phyloP scores from a whole-genome alignment of 495 filamentous ascomycete genomes.

The Hypomontagnella submonticulosa region DNA sequence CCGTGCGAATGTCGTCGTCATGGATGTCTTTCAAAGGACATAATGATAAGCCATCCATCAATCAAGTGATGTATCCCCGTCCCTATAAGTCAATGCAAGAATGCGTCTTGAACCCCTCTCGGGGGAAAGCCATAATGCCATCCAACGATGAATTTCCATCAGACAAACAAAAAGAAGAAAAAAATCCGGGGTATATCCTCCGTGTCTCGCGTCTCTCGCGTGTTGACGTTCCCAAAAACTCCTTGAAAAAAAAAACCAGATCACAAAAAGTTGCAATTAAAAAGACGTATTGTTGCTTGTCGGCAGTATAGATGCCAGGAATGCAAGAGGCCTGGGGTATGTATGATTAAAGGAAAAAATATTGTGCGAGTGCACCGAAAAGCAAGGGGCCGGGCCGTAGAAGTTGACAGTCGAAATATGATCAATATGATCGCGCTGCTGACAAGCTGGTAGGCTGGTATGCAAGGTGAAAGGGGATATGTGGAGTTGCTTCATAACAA shows the following conservation, averaged over 20 bases:
- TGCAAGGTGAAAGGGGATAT: conserved; percentile 4
- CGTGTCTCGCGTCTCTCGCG: conserved; percentile 38
- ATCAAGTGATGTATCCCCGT: conserved; percentile 19
- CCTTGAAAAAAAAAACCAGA: conserved; percentile 10
- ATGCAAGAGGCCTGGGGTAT: conserved; percentile 3
- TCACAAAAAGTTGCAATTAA: conserved; percentile 28
- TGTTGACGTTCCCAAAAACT: conserved; percentile 39
- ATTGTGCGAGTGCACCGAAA: conserved; percentile 11
- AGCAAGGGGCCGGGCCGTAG: not conserved
- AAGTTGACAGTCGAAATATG: conserved; percentile 11
- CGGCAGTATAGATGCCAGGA: conserved; percentile 15
- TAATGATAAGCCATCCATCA: conserved; percentile 6
- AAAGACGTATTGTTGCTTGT: conserved; percentile 29
- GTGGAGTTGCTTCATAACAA: not conserved
- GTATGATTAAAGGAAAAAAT: conserved; percentile 24
- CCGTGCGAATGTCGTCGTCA: conserved; percentile 29
- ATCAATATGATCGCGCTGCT: conserved; percentile 13
- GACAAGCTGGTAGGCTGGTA: conserved; percentile 6
- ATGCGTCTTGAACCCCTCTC: conserved; percentile 4
- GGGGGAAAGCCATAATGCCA: conserved; percentile 15
- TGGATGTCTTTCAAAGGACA: conserved; percentile 21
- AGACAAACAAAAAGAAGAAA: conserved; percentile 15
- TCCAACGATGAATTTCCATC: not conserved
- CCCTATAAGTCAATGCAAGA: conserved; percentile 26
- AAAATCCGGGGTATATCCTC: conserved; percentile 44